Percentiles rank a stretch among this genome's conserved stretches.
phyloP scores from a whole-genome alignment of 108 stramenopile genomes.

The Stephanodiscus triporus region DNA sequence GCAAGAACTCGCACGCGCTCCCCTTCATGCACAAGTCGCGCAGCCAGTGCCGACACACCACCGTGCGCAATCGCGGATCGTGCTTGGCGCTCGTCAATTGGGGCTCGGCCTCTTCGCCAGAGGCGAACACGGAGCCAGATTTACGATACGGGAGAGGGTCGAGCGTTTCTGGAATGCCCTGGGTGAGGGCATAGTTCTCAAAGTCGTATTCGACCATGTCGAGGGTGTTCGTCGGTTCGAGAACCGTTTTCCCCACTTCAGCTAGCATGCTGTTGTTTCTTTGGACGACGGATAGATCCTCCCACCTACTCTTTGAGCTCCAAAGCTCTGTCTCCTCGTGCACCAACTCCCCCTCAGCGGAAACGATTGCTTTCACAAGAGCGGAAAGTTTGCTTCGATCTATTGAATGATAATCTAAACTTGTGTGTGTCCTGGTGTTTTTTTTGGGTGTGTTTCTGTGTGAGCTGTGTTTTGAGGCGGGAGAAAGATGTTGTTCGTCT shows the following conservation, averaged over 20 bases:
- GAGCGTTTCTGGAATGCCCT: slow-evolving; percentile 89
- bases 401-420: too few relatives aligned
- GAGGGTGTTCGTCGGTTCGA: slow-evolving; percentile 45
- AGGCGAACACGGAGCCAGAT: slow-evolving; percentile 85
- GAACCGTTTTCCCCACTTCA: slow-evolving; percentile 31
- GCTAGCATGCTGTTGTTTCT: slow-evolving; percentile 18
- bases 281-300: neutral
- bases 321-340: too few relatives aligned
- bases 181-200: slow-evolving; percentile 81
- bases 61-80: slow-evolving; percentile 91
- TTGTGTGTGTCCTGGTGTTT: too few relatives aligned
- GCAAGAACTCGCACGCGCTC: slow-evolving; percentile 90
- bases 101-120: slow-evolving; percentile 72
- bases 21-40: slow-evolving; percentile 96
- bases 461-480: too few relatives aligned
- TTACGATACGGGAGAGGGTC: slow-evolving; percentile 90
- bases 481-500: too few relatives aligned
- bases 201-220: slow-evolving; percentile 87
- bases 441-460: too few relatives aligned
- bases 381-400: too few relatives aligned
- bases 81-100: slow-evolving; percentile 80
- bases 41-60: slow-evolving; percentile 96
- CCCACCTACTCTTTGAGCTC: too few relatives aligned
- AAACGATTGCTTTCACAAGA: too few relatives aligned
- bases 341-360: too few relatives aligned